Evolutionary conservation across 1,284 basidiomycete species (phyloP), one percentile per base, ranked within the genome.

Genomic region (Meripilus lineatus): DNA sequence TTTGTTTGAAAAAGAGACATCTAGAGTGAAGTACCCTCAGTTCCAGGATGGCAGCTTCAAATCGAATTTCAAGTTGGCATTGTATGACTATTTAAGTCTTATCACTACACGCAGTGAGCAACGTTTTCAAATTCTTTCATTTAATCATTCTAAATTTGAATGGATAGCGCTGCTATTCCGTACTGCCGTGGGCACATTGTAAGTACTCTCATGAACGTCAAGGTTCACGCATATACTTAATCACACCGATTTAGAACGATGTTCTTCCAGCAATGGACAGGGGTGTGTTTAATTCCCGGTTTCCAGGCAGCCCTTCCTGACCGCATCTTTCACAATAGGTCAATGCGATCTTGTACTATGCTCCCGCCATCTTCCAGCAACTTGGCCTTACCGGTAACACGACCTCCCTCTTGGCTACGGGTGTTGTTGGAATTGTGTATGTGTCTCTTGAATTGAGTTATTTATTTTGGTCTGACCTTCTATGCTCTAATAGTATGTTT

Each of bases 351-450:
- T 58, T 84, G n/a, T 84, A 84, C 61, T 85, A 84, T 47, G 81
- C 81, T 0, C 81, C 81, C 1, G 71, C 65, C 32, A 84, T 89
- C 48, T 87, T 88, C 69, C 35, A 66, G 38, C 51, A 56, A 4
- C 70, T 88, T 14, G 75, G 80, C 17, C 60, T 84, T 34, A 72
- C 67, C 1, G 79, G 80, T 2, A 81, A 75, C 54, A 72, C 81
- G 0, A 74, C 69, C 28, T 76, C 74, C 0, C 70, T 89, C 1
- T 71, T 91, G 25, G 85, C 88, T 1, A 91, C 89, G 8, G 89
- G 89, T 40, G 79, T 91, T 10, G 89, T 90, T 45, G 89, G 89
- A 38, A 79, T 91, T 55, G 83, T 78, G 76, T 81, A 67, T 35
- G 78, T 67, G 5, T 14, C 26, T n/a, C n/a, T n/a, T 23, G 26